Evolutionary conservation across 371 early-diverging fungal genomes (phyloP).

Genomic region (Haplosporangium sp.): DNA sequence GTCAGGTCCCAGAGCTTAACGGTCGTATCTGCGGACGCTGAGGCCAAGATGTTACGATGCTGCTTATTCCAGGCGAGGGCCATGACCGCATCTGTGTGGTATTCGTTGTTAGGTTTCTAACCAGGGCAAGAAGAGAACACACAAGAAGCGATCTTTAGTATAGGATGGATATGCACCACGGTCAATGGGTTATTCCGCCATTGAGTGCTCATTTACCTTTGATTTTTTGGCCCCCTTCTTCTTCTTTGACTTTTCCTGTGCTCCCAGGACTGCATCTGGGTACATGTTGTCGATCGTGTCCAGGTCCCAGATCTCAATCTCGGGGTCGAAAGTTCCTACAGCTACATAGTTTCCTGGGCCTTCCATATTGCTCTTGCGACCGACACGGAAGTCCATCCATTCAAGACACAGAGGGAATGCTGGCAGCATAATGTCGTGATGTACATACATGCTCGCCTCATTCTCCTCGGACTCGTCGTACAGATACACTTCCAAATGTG

Average conservation of each 20-base stretch:
- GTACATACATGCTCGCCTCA: slow-evolving; percentile 93
- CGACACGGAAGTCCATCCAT: slow-evolving; percentile 89
- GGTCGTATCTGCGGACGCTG: slow-evolving; percentile 95
- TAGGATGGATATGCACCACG: neutral
- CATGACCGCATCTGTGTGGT: slow-evolving; percentile 95
- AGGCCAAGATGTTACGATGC: slow-evolving; percentile 88
- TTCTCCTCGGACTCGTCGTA: slow-evolving; percentile 74
- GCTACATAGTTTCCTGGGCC: slow-evolving; percentile 86
- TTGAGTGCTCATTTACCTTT: slow-evolving; percentile 58
- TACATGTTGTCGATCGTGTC: slow-evolving; percentile 91
- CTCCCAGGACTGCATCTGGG: slow-evolving; percentile 91
- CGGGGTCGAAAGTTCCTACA: slow-evolving; percentile 95
- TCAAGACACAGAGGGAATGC: slow-evolving; percentile 95
- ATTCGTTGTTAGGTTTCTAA: slow-evolving; percentile 73
- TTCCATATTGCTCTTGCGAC: slow-evolving; percentile 59
- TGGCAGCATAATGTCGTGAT: slow-evolving; percentile 98
- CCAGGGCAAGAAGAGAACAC: neutral
- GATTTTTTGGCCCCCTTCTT: slow-evolving; percentile 65
- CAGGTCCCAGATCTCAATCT: slow-evolving; percentile 98
- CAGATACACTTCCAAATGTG: slow-evolving; percentile 92
- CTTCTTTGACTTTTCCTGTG: slow-evolving; percentile 61
- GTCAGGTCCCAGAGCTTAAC: slow-evolving; percentile 96
- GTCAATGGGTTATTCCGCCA: too few relatives aligned
- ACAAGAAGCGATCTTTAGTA: neutral
- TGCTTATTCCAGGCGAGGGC: slow-evolving; percentile 91